Evolutionary conservation across 169 alveolate species (phyloP).

Genomic region (Plasmodium falciparum): DNA sequence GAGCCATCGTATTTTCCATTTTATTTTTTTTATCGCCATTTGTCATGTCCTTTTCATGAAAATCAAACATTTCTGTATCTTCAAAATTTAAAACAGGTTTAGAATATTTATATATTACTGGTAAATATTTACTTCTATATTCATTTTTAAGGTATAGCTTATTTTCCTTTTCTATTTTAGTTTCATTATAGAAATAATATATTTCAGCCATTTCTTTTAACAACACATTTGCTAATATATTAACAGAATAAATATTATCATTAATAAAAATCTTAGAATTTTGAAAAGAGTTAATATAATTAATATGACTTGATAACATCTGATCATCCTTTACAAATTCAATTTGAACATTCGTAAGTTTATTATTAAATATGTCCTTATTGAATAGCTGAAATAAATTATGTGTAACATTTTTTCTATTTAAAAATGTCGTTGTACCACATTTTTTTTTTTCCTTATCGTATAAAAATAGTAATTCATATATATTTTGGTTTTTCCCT

Average conservation of each 20-base stretch:
- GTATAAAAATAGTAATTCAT: slow-evolving; percentile 28
- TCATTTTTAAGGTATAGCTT: slow-evolving; percentile 46
- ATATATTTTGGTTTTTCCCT: slow-evolving; percentile 9
- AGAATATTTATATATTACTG: slow-evolving; percentile 42
- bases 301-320: slow-evolving; percentile 36
- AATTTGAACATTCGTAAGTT: slow-evolving; percentile 36
- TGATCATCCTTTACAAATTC: slow-evolving; percentile 64
- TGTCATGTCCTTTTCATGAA: neutral
- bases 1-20: no score
- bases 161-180: slow-evolving; percentile 58
- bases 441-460: slow-evolving; percentile 35
- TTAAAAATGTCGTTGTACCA: slow-evolving; percentile 21
- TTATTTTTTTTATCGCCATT: neutral
- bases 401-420: slow-evolving; percentile 38
- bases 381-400: slow-evolving; percentile 63
- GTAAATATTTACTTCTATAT: slow-evolving; percentile 43
- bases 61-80: slow-evolving; percentile 7
- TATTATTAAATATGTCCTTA: slow-evolving; percentile 59
- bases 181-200: slow-evolving; percentile 57
- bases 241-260: slow-evolving; percentile 45
- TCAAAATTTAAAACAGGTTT: slow-evolving; percentile 21
- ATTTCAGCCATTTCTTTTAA: slow-evolving; percentile 76
- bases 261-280: slow-evolving; percentile 53
- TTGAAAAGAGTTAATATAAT: slow-evolving; percentile 62
- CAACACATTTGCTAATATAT: slow-evolving; percentile 27